These are phyloP conservation scores for Paratinospora sagittata DNA, from an alignment of 164 flowering plant genomes.

Conservation along the genomic window DNA sequence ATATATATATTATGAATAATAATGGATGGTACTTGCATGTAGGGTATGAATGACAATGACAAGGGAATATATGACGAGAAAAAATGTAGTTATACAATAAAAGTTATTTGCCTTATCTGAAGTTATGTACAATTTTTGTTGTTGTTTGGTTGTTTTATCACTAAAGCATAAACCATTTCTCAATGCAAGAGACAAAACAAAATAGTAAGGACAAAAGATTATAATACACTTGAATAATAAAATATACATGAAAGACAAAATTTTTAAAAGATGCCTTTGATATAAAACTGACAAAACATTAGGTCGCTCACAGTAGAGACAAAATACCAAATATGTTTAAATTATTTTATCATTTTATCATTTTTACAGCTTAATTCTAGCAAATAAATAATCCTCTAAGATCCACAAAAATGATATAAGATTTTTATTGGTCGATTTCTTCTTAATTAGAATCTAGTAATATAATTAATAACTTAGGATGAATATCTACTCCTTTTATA, in stretches of 20 bases:
- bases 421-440: too few relatives aligned
- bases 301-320: slow-evolving; percentile 3
- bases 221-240: neutral
- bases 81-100: neutral
- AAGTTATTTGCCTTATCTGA: neutral
- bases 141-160: slow-evolving; percentile 1
- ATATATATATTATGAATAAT: neutral
- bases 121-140: neutral
- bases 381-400: neutral
- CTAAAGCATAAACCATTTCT: neutral
- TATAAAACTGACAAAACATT: slow-evolving; percentile 1
- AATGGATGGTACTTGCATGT: neutral
- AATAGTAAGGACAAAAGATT: neutral
- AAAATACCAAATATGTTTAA: neutral
- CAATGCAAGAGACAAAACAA: slow-evolving; percentile 1
- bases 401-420: neutral
- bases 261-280: neutral
- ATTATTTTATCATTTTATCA: neutral
- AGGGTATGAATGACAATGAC: neutral
- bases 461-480: too few relatives aligned
- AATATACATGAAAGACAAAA: slow-evolving; percentile 1
- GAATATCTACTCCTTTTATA: too few relatives aligned
- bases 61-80: neutral
- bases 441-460: too few relatives aligned
- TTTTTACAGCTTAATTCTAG: neutral